phyloP scores from a whole-genome alignment of 1,284 basidiomycete genomes.

The Phylloboletellus chloephorus region DNA sequence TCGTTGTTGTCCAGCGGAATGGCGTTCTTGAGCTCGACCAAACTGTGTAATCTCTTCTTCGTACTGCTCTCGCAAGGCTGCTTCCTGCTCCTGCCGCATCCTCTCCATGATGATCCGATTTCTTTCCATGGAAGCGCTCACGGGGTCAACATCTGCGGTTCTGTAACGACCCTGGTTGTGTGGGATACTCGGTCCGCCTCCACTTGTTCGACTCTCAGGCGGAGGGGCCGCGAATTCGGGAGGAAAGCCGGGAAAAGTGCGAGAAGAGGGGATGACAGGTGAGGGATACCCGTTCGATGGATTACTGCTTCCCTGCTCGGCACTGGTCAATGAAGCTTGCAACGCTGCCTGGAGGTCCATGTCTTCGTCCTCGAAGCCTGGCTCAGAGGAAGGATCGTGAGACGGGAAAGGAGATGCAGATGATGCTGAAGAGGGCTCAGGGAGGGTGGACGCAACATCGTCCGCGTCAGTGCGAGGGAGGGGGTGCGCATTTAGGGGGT shows the following conservation, averaged over 20 bases:
- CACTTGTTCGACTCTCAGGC: conserved; percentile 2
- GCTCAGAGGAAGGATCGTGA: conserved; percentile 21
- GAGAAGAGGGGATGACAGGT: conserved; percentile 27
- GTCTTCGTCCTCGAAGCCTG: conserved; percentile 76
- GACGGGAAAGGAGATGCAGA: conserved; percentile 13
- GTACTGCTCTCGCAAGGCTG: conserved; percentile 56
- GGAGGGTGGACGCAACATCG: conserved; percentile 53
- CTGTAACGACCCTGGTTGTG: conserved; percentile 29
- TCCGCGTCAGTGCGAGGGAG: conserved; percentile 65
- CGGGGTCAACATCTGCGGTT: conserved; percentile 46
- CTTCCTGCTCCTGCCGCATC: conserved; percentile 65
- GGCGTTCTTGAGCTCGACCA: conserved; percentile 13
- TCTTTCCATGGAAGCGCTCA: conserved; percentile 62
- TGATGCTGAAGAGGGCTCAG: conserved; percentile 41
- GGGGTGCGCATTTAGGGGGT: conserved; percentile 42
- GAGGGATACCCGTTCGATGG: too few species aligned
- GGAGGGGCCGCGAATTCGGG: conserved; percentile 6
- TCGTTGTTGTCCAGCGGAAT: conserved; percentile 11
- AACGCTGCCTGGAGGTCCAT: conserved; percentile 81
- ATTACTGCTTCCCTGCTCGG: conserved; percentile 1
- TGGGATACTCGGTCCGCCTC: conserved; percentile 9
- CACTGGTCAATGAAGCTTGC: conserved; percentile 63
- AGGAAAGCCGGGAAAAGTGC: conserved; percentile 22
- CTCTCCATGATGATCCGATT: conserved; percentile 57
- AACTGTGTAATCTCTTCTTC: conserved; percentile 39